Base-by-base conservation (phyloP, 768 basidiomycete species). In the Tulasnella sp. region DNA sequence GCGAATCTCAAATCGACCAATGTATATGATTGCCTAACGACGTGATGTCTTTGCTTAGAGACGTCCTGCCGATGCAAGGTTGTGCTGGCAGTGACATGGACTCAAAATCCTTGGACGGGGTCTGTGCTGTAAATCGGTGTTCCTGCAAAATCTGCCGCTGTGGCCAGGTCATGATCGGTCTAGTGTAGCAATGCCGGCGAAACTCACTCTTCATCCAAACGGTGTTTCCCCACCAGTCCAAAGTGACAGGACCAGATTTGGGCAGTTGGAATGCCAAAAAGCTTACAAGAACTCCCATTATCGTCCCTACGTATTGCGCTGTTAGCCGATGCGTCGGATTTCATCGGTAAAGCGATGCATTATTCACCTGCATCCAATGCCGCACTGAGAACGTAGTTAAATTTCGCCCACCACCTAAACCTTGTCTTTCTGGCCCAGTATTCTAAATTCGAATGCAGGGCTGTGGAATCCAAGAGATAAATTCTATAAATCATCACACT, bases 371-470 rank as follows among this genome's bases (percentile, higher is more conserved):
- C 11, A 78, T 89, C 89, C 74, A 90, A 82, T 0, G 86, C 88
- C 0, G 88, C 87, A 12, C 86, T 86, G 0, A 89, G 84, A 42
- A 88, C 84, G 81, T 89, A 90, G 81, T 89, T 89, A 86, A 87
- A 89, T 86, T 89, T 89, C 18, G 87, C 87, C 89, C 88, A 89
- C 88, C 88, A 89, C 5, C 85, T 85, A 83, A 89, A 89, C 72
- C 84, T 81, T 1, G 84, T 83, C 31, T 86, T 85, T 9, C 89
- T 86, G 11, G 89, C 76, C 75, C 86, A 80, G 82, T 86, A 89
- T 82, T 90, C 87, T 87, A 82, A 28, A 69, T 54, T 3, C 24
- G 24, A 44, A 0, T 0, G 6, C 60, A 18, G 12, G 24, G 2
- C 46, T n/a, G 24, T 50, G 3, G 16, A 60, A n/a, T 14, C 1